phyloP scores from a whole-genome alignment of 768 basidiomycete species.

The Botryobasidium botryosum region DNA sequence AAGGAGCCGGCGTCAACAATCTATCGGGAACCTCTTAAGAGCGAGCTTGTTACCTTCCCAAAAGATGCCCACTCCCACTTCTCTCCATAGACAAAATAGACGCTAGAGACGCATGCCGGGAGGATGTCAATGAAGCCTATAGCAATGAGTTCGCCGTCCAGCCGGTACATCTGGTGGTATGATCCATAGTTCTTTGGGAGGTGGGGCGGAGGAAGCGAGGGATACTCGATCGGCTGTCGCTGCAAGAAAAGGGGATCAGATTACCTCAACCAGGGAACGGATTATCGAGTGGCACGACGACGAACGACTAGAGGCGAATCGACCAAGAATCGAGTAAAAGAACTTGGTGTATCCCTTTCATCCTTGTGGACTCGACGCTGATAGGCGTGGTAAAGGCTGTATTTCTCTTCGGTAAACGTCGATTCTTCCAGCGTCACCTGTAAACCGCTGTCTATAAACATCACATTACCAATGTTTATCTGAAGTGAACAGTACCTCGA shows the following conservation, averaged over 20 bases:
- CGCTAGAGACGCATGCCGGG: constrained; percentile 58
- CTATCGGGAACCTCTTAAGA: constrained; percentile 45
- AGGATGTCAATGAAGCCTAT: constrained; percentile 83
- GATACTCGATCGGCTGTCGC: constrained; percentile 9
- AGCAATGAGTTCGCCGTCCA: constrained; percentile 71
- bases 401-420: constrained; percentile 68
- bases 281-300: constrained; percentile 1
- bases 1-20: constrained; percentile 58
- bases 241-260: not conserved
- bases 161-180: constrained; percentile 74
- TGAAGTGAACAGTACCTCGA: constrained; percentile 52
- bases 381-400: constrained; percentile 55
- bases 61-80: constrained; percentile 13
- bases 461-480: no score
- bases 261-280: not conserved
- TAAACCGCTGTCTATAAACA: no score
- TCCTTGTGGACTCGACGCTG: constrained; percentile 69
- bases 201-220: constrained; percentile 23
- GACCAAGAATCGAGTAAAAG: constrained; percentile 65
- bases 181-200: constrained; percentile 76
- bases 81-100: constrained; percentile 28
- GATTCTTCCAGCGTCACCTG: constrained; percentile 66
- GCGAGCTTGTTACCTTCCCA: constrained; percentile 14
- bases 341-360: constrained; percentile 26
- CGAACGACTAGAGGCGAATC: constrained; percentile 56